Conservation (phyloP, 306 rosid genomes). For the Casuarina equisetifolia region DNA sequence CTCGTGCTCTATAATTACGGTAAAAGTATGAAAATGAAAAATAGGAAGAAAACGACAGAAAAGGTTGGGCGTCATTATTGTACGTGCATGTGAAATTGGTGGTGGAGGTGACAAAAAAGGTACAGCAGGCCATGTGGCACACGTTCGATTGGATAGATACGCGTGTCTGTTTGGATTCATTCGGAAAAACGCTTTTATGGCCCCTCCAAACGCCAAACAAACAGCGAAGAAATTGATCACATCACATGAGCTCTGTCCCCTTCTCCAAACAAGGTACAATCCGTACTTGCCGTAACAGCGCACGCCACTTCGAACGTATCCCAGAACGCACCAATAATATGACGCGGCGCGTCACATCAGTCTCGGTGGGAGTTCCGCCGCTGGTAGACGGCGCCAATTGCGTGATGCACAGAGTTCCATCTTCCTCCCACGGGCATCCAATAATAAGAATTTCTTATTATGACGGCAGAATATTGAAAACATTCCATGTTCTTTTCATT, state of each 20-base stretch:
- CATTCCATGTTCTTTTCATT: too few relatives aligned
- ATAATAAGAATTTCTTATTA: too few relatives aligned
- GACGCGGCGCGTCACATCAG: not conserved
- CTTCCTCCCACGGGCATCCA: too few relatives aligned
- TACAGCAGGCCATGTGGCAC: conserved; percentile 9
- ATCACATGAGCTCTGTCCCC: conserved; percentile 35
- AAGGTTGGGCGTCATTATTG: not conserved
- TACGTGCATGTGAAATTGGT: conserved; percentile 8
- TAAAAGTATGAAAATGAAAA: too few relatives aligned
- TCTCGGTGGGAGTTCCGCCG: too few relatives aligned
- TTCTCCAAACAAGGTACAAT: conserved; percentile 29
- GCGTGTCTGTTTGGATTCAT: conserved; percentile 14
- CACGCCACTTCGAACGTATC: not conserved
- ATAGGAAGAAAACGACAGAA: not conserved
- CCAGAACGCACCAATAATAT: too few relatives aligned
- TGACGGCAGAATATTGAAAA: too few relatives aligned
- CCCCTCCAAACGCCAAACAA: not conserved
- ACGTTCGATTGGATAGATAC: not conserved
- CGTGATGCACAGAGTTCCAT: too few relatives aligned
- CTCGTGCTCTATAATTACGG: too few relatives aligned
- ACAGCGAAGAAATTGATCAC: not conserved
- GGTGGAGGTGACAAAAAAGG: not conserved
- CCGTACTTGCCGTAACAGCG: conserved; percentile 46
- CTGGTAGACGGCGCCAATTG: too few relatives aligned
- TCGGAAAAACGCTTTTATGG: too few relatives aligned